Evolutionary conservation across 1,284 basidiomycete species (phyloP).

Genomic region (Rhodotorula sp.): DNA sequence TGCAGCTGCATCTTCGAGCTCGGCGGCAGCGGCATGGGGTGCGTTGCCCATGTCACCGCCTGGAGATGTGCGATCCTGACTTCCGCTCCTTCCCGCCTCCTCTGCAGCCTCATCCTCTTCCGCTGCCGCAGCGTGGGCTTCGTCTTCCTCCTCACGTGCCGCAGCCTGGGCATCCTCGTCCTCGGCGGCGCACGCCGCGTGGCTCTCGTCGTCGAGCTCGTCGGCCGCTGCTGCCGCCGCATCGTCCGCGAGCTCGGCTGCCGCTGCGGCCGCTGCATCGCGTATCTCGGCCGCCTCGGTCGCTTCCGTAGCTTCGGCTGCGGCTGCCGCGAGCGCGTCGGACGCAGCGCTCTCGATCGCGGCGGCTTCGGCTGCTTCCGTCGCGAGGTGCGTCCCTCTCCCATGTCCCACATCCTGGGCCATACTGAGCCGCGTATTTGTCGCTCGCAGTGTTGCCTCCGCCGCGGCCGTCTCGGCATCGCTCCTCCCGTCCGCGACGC

Average conservation of each 20-base stretch:
- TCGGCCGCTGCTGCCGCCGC: constrained; percentile 6
- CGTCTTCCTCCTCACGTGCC: background rate
- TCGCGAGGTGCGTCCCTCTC: background rate
- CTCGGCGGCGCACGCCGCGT: background rate
- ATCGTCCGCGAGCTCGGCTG: background rate
- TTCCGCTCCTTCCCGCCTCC: background rate
- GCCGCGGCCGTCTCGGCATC: background rate
- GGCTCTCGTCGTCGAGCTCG: constrained; percentile 1
- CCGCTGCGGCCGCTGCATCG: background rate
- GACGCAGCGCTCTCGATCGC: background rate
- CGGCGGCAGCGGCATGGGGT: background rate
- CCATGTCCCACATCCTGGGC: background rate
- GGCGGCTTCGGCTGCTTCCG: background rate
- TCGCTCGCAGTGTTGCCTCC: background rate
- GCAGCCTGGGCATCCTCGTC: constrained; percentile 7
- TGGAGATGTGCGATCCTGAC: background rate
- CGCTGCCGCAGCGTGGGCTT: constrained; percentile 8
- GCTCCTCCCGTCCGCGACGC: background rate
- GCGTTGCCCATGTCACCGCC: background rate
- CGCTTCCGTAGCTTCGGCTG: constrained; percentile 2
- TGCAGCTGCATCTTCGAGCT: constrained; percentile 21
- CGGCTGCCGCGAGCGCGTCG: background rate
- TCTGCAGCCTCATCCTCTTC: constrained; percentile 13
- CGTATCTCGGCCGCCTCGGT: background rate
- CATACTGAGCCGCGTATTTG: background rate